Evolutionary conservation across 768 basidiomycete species (phyloP).

Genomic region (Candolleomyces eurysporus): DNA sequence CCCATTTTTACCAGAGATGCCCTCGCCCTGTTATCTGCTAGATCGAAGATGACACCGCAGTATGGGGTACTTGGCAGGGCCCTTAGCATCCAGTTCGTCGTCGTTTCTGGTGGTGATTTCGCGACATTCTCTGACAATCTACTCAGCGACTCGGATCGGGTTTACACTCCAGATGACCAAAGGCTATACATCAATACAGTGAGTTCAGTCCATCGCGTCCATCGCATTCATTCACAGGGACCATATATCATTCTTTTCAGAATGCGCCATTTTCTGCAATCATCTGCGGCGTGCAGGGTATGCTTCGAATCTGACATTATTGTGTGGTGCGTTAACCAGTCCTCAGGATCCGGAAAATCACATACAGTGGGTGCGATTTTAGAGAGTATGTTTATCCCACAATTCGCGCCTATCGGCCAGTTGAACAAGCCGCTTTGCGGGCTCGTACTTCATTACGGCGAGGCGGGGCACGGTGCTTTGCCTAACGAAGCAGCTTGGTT

Average conservation of each 20-base stretch:
- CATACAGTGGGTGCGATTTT: slow-evolving; percentile 68
- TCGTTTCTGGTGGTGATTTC: neutral
- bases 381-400: slow-evolving; percentile 67
- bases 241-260: slow-evolving; percentile 28
- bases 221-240: neutral
- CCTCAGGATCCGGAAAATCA: slow-evolving; percentile 65
- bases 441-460: slow-evolving; percentile 68
- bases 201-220: slow-evolving; percentile 12
- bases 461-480: slow-evolving; percentile 54
- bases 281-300: slow-evolving; percentile 71
- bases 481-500: slow-evolving; percentile 72
- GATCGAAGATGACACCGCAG: slow-evolving; percentile 40
- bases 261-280: slow-evolving; percentile 73
- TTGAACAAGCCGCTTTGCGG: slow-evolving; percentile 57
- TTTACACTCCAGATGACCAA: slow-evolving; percentile 38
- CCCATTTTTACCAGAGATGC: slow-evolving; percentile 56
- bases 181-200: slow-evolving; percentile 72
- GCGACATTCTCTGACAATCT: neutral
- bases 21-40: slow-evolving; percentile 27
- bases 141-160: slow-evolving; percentile 31
- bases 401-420: slow-evolving; percentile 45
- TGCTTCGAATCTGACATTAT: neutral
- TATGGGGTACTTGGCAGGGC: slow-evolving; percentile 62
- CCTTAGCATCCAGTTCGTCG: slow-evolving; percentile 42
- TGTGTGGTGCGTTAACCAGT: neutral